Conservation (phyloP, 106 monocot genomes). For the Cymbidium sinense region DNA sequence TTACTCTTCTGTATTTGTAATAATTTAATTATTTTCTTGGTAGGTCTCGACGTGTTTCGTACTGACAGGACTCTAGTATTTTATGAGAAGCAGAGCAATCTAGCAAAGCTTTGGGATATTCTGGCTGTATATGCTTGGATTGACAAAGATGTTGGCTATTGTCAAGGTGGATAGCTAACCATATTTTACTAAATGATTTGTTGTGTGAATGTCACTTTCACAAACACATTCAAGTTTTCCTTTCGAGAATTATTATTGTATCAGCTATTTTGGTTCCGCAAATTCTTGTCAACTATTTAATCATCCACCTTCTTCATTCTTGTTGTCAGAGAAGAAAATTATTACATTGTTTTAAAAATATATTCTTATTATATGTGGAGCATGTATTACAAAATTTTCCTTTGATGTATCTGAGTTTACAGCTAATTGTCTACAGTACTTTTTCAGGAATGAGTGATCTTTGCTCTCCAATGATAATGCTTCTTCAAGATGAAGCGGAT, state of each 20-base stretch:
- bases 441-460: constrained; percentile 88
- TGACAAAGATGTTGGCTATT: constrained; percentile 70
- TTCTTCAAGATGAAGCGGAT: constrained; percentile 88
- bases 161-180: constrained; percentile 39
- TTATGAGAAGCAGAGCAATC: constrained; percentile 57
- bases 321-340: background rate
- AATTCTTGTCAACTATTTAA: background rate
- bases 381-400: background rate
- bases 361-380: background rate
- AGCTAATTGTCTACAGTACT: background rate
- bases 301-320: background rate
- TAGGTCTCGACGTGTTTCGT: constrained; percentile 61
- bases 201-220: background rate
- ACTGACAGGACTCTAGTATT: constrained; percentile 59
- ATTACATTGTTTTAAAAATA: background rate
- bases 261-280: background rate
- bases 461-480: constrained; percentile 89
- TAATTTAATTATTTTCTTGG: background rate
- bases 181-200: background rate
- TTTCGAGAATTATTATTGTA: no score
- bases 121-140: constrained; percentile 72
- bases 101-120: constrained; percentile 71
- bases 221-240: no score
- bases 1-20: background rate
- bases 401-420: background rate